Evolutionary conservation across 2,329 filamentous ascomycete species (phyloP), one percentile per base, ranked within the genome.

Genomic region (Dactylonectria estremocensis): DNA sequence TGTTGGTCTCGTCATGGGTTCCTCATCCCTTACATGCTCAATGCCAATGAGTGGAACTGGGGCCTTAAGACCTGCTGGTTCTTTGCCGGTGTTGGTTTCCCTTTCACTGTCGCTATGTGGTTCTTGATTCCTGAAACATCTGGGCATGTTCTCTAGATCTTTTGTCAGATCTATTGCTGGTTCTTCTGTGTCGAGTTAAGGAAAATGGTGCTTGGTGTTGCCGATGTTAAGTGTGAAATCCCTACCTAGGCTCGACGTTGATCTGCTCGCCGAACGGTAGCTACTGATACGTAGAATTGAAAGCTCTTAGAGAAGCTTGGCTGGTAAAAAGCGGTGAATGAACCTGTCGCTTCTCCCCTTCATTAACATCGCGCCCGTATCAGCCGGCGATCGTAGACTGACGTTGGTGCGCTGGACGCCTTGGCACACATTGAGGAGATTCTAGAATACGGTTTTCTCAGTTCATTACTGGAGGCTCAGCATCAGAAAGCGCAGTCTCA

Each of bases 11-110:
- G 59, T 76, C 14, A 75, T 73, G 55, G 74, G 67, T 61, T 78
- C 9, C 66, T 77, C 9, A 75, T 74, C 31, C 78, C 77, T 0
- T 79, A 77, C 65, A 79, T 79, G 76, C 64, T 79, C 16, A 78
- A 79, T 45, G 67, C 63, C 7, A 71, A 76, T 28, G 71, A 77
- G 50, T 77, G 75, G 55, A 72, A 77, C 45, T 79, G 76, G 77
- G 75, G 74, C 1, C 74, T 76, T 37, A 79, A 79, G 56, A 72
- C 77, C 1, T 77, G 75, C 14, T 78, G 76, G 57, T 74, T 80
- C 31, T 80, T 77, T 57, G 76, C 71, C 9, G 74, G 63, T 16
- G 53, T 73, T 33, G 72, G 74, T n/a, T 33, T 71, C 1, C 40
- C 40, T 35, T 58, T 58, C 43, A 58, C 55, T 8, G 24, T 58